Conservation (phyloP, 2,329 filamentous ascomycete genomes). For the Aspergillus puulaauensis region DNA sequence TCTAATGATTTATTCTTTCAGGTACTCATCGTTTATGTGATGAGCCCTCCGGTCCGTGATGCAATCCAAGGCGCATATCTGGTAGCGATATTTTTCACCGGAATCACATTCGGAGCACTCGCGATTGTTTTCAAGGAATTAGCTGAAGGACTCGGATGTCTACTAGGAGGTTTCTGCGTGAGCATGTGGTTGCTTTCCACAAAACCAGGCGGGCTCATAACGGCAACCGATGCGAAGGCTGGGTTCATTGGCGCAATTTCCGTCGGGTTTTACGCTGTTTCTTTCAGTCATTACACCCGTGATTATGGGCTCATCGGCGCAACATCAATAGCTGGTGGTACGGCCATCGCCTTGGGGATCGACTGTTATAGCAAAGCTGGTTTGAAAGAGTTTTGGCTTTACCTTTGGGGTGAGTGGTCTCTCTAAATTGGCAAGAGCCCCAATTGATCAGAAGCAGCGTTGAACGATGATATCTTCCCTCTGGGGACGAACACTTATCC, state of each 20-base stretch:
- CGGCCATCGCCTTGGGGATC: slow-evolving; percentile 75
- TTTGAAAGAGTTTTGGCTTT: slow-evolving; percentile 94
- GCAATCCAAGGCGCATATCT: slow-evolving; percentile 84
- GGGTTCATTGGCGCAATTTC: slow-evolving; percentile 76
- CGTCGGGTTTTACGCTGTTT: slow-evolving; percentile 67
- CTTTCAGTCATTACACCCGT: slow-evolving; percentile 75
- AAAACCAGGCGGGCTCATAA: slow-evolving; percentile 71
- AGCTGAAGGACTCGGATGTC: slow-evolving; percentile 78
- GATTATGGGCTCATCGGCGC: slow-evolving; percentile 73
- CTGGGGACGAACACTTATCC: slow-evolving; percentile 76
- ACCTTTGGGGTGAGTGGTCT: slow-evolving; percentile 68
- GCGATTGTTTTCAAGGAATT: slow-evolving; percentile 80
- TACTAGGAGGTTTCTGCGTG: slow-evolving; percentile 81
- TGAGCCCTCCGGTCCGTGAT: slow-evolving; percentile 72
- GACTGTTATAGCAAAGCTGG: slow-evolving; percentile 90
- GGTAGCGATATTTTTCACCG: slow-evolving; percentile 72
- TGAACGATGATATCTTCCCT: slow-evolving; percentile 81
- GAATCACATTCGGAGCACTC: slow-evolving; percentile 69
- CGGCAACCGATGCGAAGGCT: slow-evolving; percentile 60
- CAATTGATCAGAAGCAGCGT: slow-evolving; percentile 38
- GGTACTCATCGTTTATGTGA: slow-evolving; percentile 83
- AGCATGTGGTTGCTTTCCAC: slow-evolving; percentile 89
- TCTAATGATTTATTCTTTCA: slow-evolving; percentile 13
- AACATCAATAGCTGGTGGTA: slow-evolving; percentile 80
- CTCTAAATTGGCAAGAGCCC: background rate